Base-by-base conservation (phyloP, 352 stramenopile genomes). In the Thalassiosira livingstoniorum region DNA sequence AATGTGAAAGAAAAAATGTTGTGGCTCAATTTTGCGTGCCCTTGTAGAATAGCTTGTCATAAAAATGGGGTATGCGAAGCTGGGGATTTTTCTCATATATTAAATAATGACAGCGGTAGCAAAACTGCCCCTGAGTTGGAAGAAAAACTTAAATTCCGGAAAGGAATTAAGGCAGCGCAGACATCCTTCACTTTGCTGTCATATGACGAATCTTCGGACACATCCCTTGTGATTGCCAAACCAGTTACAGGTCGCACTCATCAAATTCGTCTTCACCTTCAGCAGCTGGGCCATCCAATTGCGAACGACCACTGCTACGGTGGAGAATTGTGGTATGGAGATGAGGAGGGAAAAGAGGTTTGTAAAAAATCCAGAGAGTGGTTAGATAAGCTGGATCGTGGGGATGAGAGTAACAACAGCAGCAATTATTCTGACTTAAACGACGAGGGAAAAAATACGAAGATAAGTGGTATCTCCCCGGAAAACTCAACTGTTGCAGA, bases 291-390 rank as follows among this genome's bases (percentile, higher is more conserved):
- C 21, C 92, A 96, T 73, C 96, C 97, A 1, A 99, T 99, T 89
- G 97, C 96, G 10, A 99, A 99, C 80, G 97, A 99, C 79, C 96
- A 97, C 29, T 98, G 97, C 87, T 99, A 99, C 84, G 97, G 97
- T 66, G 97, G 97, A 39, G 79, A 98, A 47, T 87, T 98, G 35
- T 96, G 97, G 86, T 98, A 93, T 91, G 95, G 92, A 31, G 96
- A 94, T 79, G 32, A 80, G 23, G 27, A 78, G 32, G 87, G 81
- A 11, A 72, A 86, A 53, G 34, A 83, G 64, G 54, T 68, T n/a
- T 89, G 78, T 57, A 21, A 57, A 51, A 75, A 89, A 13, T 78
- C 80, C 31, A 81, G 75, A 74, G 57, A 84, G 45, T 84, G 70
- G 65, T 53, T 82, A 5, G 45, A 87, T 60, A 32, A 31, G 31